phyloP scores from a whole-genome alignment of 768 basidiomycete genomes.

The Suillus spraguei region DNA sequence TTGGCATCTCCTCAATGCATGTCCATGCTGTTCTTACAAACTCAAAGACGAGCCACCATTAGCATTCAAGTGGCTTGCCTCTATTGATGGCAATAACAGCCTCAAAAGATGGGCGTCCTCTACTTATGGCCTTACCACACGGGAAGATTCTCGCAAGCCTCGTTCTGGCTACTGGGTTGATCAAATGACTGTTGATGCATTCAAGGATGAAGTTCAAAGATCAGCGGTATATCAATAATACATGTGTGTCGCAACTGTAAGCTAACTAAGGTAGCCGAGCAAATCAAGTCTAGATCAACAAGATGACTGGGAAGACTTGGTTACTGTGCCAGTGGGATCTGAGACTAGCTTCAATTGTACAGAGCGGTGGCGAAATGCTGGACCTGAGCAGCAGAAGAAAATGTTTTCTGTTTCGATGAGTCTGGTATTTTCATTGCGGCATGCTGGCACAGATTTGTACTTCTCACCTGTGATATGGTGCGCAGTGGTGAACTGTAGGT shows the following conservation, averaged over 20 bases:
- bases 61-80: not conserved
- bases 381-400: not conserved
- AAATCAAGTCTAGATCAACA: not conserved
- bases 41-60: not conserved
- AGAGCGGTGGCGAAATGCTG: conserved; percentile 3
- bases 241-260: not conserved
- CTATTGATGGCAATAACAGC: too few species aligned
- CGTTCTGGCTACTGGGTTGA: conserved; percentile 8
- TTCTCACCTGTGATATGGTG: not conserved
- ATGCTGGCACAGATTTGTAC: not conserved
- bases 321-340: not conserved
- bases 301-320: conserved; percentile 7
- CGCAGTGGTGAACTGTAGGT: not conserved
- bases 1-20: conserved; percentile 15
- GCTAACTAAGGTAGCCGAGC: not conserved
- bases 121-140: not conserved
- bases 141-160: not conserved
- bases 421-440: not conserved
- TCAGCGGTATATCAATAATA: not conserved
- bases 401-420: conserved; percentile 10
- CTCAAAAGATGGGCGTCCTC: not conserved
- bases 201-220: conserved; percentile 1
- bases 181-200: not conserved
- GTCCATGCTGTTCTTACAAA: conserved; percentile 15
- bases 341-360: not conserved